These are phyloP conservation scores for Anisodus tanguticus DNA, from an alignment of 257 asterid genomes.

Conservation along the genomic window DNA sequence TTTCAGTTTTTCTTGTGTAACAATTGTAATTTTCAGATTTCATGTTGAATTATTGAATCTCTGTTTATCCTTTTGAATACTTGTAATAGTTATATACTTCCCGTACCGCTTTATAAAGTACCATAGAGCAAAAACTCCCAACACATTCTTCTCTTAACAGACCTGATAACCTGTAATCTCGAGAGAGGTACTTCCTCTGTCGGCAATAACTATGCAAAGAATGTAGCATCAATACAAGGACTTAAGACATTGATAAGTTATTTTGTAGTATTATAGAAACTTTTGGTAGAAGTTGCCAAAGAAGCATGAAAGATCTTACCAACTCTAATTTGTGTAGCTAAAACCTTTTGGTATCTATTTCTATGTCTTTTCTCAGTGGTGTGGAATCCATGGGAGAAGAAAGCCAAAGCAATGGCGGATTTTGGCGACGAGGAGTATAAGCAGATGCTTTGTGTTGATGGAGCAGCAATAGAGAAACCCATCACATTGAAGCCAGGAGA, in stretches of 20 bases:
- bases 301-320: not conserved
- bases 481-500: slow-evolving; percentile 80
- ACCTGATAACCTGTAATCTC: not conserved
- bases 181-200: not conserved
- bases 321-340: not conserved
- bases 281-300: not conserved
- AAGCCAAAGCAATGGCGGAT: slow-evolving; percentile 79
- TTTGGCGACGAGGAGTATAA: slow-evolving; percentile 88
- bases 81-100: too few relatives aligned
- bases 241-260: not conserved
- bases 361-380: slow-evolving; percentile 49
- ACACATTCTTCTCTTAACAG: not conserved
- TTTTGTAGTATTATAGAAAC: not conserved
- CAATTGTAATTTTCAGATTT: too few relatives aligned
- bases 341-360: slow-evolving; percentile 12
- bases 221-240: slow-evolving; percentile 12
- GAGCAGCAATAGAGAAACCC: slow-evolving; percentile 76
- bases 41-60: too few relatives aligned
- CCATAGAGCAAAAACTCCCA: too few relatives aligned
- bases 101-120: too few relatives aligned
- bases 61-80: too few relatives aligned
- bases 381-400: slow-evolving; percentile 99
- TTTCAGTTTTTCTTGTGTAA: too few relatives aligned
- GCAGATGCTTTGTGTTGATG: slow-evolving; percentile 82
- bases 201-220: not conserved